Evolutionary conservation across 1,139 yeast genomes (phyloP), one percentile per base, ranked within the genome.

Genomic region (Casaregolazyma suthepensis): DNA sequence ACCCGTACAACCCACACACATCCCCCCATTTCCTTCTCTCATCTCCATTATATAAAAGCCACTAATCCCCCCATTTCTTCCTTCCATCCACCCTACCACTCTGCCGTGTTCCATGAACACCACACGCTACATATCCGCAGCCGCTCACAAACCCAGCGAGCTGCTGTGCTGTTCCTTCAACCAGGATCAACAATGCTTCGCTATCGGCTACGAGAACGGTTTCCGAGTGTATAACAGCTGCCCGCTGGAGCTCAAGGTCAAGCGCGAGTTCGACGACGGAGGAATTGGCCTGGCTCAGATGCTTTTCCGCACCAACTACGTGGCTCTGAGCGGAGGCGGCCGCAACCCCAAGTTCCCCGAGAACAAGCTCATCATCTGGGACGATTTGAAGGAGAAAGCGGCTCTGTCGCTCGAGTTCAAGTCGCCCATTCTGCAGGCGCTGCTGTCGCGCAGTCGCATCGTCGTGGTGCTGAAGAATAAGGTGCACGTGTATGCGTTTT

Each of bases 281-380:
- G 96, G 96, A 0, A 81, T 89, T 23, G 96, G 94, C 2, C 75
- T 78, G 44, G 81, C 86, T 1, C 77, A 85, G 51, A 88, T 91
- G 96, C 81, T 91, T 13, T 88, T 89, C 66, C 77, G 96, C 47
- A 90, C 97, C 0, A 91, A 91, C 70, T 90, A 90, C 66, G 76
- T 91, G 54, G 96, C 93, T 0, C 70, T 91, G 46, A 89, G 90
- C 1, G 96, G 97, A 0, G 96, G 96, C 10, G 96, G 96, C 0
- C 76, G 78, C 57, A 77, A 78, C 56, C 96, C 96, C 38, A 77
- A 81, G 61, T 87, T 82, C 63, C 87, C 96, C 1, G 77, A 80
- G 61, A 88, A 88, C 69, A 86, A 86, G 66, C 71, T 73, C 49
- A 78, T 89, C 37, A 84, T 91, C 15, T 91, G 97, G 96, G 97